Evolutionary conservation across 75 land plant genomes (phyloP), one percentile per base, ranked within the genome.

Genomic region (Pinus taeda): DNA sequence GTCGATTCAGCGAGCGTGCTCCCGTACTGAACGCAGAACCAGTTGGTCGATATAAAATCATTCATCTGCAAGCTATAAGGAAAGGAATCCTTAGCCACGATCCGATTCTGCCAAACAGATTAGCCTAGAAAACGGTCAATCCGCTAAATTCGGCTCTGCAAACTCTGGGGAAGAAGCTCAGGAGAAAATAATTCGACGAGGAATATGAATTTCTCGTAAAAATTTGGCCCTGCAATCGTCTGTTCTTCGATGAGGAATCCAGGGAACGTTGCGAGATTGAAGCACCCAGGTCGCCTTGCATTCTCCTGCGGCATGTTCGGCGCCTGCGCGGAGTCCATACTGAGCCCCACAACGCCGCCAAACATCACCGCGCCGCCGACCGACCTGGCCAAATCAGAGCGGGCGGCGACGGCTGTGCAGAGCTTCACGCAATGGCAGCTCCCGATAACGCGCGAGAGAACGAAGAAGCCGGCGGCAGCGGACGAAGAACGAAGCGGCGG

Each of bases 281-380:
- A 84, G 65, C 77, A 81, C 33, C 76, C 83, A 8, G 74, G 81
- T 22, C 75, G 83, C 60, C 74, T 83, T 4, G 74, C 86, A 78
- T 86, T 91, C 78, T 91, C 93, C 55, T 91, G 93, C 63, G 86
- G 81, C 65, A 86, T 91, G 80, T 91, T 91, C 71, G 83, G 93
- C 59, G 80, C 84, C 63, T 91, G 93, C 85, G 83, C 90, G 5
- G 88, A 84, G 8, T 56, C 93, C 18, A 75, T 79, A 6, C 83
- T 82, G 67, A 88, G 88, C 77, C 90, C 90, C 71, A 88, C 85
- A 39, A 59, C 80, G 75, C 8, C 88, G 0, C 45, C 57, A 2
- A 18, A 83, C 17, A 78, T 79, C 20, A 37, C 73, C 13, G 67
- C 77, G 4, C 81, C 73, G 0, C 81, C 77, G 61, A 37, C 67